Evolutionary conservation across 2,329 filamentous ascomycete genomes (phyloP).

Genomic region (Penicillium sclerotigenum): DNA sequence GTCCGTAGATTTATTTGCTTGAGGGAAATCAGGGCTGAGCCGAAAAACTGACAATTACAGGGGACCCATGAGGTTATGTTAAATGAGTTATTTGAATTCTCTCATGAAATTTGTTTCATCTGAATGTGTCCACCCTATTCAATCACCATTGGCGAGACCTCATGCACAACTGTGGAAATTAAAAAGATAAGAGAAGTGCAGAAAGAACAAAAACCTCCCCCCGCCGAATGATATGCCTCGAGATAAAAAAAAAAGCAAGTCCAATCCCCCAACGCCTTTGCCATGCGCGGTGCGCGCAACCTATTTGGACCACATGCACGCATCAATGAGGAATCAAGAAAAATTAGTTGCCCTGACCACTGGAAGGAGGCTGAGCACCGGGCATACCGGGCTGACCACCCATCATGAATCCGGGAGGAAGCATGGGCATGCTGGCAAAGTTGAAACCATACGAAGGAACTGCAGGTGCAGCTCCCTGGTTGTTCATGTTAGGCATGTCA

Average conservation of each 20-base stretch:
- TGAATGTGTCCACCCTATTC: neutral
- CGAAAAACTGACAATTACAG: neutral
- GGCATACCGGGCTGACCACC: slow-evolving; percentile 34
- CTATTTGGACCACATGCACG: slow-evolving; percentile 1
- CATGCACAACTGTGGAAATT: neutral
- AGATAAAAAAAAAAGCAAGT: neutral
- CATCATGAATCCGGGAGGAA: slow-evolving; percentile 49
- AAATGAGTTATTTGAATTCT: neutral
- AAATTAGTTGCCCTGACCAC: slow-evolving; percentile 34
- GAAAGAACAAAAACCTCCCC: neutral
- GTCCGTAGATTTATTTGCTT: neutral
- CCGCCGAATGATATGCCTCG: slow-evolving; percentile 7
- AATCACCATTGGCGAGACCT: neutral
- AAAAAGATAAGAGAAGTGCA: neutral
- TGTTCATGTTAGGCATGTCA: slow-evolving; percentile 39
- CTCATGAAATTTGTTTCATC: neutral
- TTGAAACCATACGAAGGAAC: slow-evolving; percentile 57
- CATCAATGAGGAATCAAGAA: slow-evolving; percentile 8
- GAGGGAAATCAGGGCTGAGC: neutral
- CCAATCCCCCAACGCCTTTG: slow-evolving; percentile 7
- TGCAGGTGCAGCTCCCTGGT: slow-evolving; percentile 52
- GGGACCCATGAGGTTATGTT: neutral
- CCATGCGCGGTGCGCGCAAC: slow-evolving; percentile 4
- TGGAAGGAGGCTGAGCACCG: slow-evolving; percentile 37
- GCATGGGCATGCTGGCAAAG: slow-evolving; percentile 49